Evolutionary conservation across 2,329 filamentous ascomycete species (phyloP).

Genomic region (Fusarium paranaense): DNA sequence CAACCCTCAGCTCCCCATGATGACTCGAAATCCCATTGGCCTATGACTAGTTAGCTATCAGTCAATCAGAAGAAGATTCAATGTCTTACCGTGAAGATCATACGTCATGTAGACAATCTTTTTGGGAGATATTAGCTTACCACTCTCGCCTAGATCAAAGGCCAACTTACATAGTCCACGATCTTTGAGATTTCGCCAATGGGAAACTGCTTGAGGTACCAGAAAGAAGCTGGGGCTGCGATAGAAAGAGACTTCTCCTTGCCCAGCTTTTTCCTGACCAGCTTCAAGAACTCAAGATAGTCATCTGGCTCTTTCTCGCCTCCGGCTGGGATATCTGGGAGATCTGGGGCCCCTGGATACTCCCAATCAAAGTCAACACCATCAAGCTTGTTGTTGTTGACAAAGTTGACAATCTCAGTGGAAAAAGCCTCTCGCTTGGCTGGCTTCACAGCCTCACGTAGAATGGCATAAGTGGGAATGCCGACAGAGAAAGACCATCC

Average conservation of each 20-base stretch:
- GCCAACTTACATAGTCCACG: constrained; percentile 43
- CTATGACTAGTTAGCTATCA: not conserved
- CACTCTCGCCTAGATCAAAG: not conserved
- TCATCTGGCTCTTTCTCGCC: constrained; percentile 19
- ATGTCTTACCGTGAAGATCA: constrained; percentile 42
- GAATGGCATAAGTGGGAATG: constrained; percentile 20
- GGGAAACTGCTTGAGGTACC: constrained; percentile 50
- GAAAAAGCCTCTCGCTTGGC: constrained; percentile 49
- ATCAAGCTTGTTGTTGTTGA: constrained; percentile 51
- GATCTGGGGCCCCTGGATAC: constrained; percentile 45
- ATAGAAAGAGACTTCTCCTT: constrained; percentile 46
- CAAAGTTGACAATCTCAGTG: constrained; percentile 50
- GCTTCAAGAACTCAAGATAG: constrained; percentile 23
- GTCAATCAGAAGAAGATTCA: no score
- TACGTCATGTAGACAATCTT: constrained; percentile 51
- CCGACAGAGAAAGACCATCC: constrained; percentile 43
- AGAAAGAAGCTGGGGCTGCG: constrained; percentile 49
- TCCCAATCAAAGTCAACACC: constrained; percentile 59
- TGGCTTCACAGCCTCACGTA: constrained; percentile 31
- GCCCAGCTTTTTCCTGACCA: constrained; percentile 3
- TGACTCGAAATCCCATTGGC: constrained; percentile 50
- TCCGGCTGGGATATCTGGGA: constrained; percentile 47
- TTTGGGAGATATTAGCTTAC: not conserved
- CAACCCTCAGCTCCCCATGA: constrained; percentile 40
- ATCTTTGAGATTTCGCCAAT: constrained; percentile 41